phyloP scores from a whole-genome alignment of 1,284 basidiomycete species.

The Pisolithus thermaeus region DNA sequence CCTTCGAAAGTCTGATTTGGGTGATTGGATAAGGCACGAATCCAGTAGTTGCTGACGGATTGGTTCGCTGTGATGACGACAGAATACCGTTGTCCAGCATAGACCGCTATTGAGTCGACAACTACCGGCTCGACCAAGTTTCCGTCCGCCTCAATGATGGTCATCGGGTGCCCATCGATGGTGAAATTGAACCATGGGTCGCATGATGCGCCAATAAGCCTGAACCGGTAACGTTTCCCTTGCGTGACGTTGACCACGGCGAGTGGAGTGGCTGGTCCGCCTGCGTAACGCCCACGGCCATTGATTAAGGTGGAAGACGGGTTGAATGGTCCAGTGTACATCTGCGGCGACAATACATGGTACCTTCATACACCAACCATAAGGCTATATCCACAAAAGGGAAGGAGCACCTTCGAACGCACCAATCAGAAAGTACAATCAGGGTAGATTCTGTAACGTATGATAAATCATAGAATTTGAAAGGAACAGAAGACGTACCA shows the following conservation, averaged over 20 bases:
- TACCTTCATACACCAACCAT: constrained; percentile 17
- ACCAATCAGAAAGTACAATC: constrained; percentile 29
- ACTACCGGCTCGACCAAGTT: constrained; percentile 30
- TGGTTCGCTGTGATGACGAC: constrained; percentile 23
- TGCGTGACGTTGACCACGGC: constrained; percentile 16
- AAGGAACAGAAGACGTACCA: constrained; percentile 21
- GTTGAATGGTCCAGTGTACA: constrained; percentile 3
- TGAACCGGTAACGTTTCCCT: constrained; percentile 26
- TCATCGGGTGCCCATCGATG: constrained; percentile 32
- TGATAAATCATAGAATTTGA: constrained; percentile 10
- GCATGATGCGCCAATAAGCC: constrained; percentile 27
- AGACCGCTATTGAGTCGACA: constrained; percentile 33
- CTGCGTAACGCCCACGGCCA: constrained; percentile 32
- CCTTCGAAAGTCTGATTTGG: constrained; percentile 23
- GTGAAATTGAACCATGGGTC: constrained; percentile 27
- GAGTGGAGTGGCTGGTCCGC: constrained; percentile 10
- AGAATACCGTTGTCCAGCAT: constrained; percentile 31
- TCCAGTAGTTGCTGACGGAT: constrained; percentile 34
- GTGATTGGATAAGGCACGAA: constrained; percentile 24
- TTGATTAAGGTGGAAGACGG: constrained; percentile 44
- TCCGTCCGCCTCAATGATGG: constrained; percentile 42
- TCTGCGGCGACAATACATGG: constrained; percentile 12
- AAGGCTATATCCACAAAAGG: not conserved
- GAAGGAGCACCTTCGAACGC: constrained; percentile 37
- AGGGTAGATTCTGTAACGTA: constrained; percentile 21